phyloP scores from a whole-genome alignment of 164 flowering plant genomes.

The Amborella trichopoda region DNA sequence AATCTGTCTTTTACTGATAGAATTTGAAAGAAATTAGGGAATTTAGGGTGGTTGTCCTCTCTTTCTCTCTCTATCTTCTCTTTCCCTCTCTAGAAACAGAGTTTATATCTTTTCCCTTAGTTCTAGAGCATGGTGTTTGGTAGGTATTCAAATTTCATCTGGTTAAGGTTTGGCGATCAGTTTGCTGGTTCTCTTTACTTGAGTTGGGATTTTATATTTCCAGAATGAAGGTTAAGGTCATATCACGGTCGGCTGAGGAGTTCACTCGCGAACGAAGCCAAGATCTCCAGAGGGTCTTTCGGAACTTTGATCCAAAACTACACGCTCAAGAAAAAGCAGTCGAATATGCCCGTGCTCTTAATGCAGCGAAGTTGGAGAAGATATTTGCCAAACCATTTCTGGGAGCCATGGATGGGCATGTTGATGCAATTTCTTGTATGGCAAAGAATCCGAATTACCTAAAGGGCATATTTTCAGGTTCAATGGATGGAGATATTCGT shows the following conservation, averaged over 20 bases:
- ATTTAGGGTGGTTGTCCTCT: too few species aligned
- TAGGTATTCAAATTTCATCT: too few species aligned
- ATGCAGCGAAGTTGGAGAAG: conserved; percentile 91
- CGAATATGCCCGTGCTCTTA: conserved; percentile 82
- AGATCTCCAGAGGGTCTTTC: conserved; percentile 87
- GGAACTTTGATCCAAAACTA: conserved; percentile 72
- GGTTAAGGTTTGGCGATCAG: too few species aligned
- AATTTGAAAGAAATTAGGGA: too few species aligned
- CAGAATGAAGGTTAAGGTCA: conserved; percentile 65
- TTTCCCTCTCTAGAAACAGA: too few species aligned
- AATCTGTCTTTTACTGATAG: too few species aligned
- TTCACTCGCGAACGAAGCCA: conserved; percentile 91
- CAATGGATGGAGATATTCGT: conserved; percentile 94
- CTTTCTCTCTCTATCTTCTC: too few species aligned
- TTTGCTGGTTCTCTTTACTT: too few species aligned
- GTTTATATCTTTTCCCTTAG: too few species aligned
- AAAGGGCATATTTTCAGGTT: conserved; percentile 88
- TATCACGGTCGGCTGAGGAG: conserved; percentile 75
- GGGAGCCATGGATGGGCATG: conserved; percentile 92
- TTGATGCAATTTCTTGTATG: conserved; percentile 77
- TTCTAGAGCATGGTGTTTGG: too few species aligned
- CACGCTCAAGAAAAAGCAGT: conserved; percentile 73
- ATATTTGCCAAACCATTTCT: conserved; percentile 89
- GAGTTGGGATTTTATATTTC: too few species aligned
- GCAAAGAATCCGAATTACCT: conserved; percentile 82